phyloP scores from a whole-genome alignment of 2,329 filamentous ascomycete genomes.

The Xylaria sp. region DNA sequence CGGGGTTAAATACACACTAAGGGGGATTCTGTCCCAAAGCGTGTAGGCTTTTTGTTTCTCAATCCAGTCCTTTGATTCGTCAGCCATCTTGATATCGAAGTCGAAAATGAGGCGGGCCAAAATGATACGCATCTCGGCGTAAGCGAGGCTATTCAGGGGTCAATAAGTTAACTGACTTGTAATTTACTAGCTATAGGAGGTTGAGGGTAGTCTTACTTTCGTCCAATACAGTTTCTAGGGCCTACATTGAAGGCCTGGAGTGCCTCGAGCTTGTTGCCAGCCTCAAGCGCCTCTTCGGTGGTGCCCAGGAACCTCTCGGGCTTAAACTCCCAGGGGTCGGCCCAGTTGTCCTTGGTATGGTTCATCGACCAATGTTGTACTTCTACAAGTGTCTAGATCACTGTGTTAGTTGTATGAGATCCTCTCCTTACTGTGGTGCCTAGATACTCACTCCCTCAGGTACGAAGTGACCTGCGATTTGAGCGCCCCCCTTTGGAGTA shows the following conservation, averaged over 20 bases:
- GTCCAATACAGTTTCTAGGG: slow-evolving; percentile 55
- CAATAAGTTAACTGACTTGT: slow-evolving; percentile 15
- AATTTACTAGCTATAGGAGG: not conserved
- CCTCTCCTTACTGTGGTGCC: no score
- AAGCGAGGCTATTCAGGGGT: slow-evolving; percentile 52
- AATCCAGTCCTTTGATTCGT: slow-evolving; percentile 52
- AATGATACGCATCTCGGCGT: slow-evolving; percentile 61
- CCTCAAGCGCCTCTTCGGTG: slow-evolving; percentile 44
- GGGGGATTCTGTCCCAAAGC: slow-evolving; percentile 50
- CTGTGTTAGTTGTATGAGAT: slow-evolving; percentile 24
- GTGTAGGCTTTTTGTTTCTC: slow-evolving; percentile 48
- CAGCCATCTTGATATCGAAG: slow-evolving; percentile 57
- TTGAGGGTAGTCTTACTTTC: slow-evolving; percentile 50
- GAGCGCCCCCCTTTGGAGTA: slow-evolving; percentile 41
- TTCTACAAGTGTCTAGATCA: slow-evolving; percentile 51
- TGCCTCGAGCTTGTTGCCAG: slow-evolving; percentile 48
- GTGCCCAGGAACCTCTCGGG: slow-evolving; percentile 54
- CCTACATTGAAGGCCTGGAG: slow-evolving; percentile 54
- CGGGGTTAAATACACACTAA: slow-evolving; percentile 42
- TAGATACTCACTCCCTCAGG: slow-evolving; percentile 45
- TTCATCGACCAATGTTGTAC: slow-evolving; percentile 54
- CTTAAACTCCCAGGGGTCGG: slow-evolving; percentile 52
- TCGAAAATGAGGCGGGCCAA: slow-evolving; percentile 57
- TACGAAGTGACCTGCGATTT: slow-evolving; percentile 44
- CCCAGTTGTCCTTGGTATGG: slow-evolving; percentile 53